Conservation (phyloP, 73 alveolate species). For the Paramecium sexaurelia region DNA sequence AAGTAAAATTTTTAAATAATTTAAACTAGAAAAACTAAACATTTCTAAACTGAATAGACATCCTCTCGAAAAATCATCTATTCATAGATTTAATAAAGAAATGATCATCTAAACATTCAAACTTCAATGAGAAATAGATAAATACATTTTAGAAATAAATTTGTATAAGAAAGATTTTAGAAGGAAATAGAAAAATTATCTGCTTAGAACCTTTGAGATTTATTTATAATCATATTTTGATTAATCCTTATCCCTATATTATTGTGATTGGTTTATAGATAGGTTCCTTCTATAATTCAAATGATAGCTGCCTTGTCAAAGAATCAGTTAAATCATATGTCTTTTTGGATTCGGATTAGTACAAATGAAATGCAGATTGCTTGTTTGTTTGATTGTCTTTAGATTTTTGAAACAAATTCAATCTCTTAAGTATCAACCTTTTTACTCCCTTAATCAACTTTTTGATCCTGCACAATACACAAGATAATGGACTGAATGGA, state of each 20-base stretch:
- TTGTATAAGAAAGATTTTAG: slow-evolving; percentile 6
- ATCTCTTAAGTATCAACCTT: neutral
- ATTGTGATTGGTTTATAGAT: neutral
- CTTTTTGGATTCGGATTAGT: neutral
- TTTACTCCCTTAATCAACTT: neutral
- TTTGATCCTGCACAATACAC: neutral
- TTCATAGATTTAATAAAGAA: neutral
- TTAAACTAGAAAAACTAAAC: neutral
- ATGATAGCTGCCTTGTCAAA: neutral
- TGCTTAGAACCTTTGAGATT: slow-evolving; percentile 23
- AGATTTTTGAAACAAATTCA: neutral
- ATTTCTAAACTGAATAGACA: neutral
- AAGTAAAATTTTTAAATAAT: neutral
- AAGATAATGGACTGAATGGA: neutral
- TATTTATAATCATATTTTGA: neutral
- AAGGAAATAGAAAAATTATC: neutral
- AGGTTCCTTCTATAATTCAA: neutral
- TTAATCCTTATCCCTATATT: neutral
- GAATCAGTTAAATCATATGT: neutral
- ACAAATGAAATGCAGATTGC: neutral
- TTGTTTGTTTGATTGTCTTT: neutral
- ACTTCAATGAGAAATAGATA: neutral
- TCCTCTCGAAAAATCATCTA: neutral
- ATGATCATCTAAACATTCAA: neutral
- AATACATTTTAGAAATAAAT: slow-evolving; percentile 4